Percentiles rank a stretch among this genome's conserved stretches.
phyloP scores from a whole-genome alignment of 768 basidiomycete genomes.

The Amanita thiersii region DNA sequence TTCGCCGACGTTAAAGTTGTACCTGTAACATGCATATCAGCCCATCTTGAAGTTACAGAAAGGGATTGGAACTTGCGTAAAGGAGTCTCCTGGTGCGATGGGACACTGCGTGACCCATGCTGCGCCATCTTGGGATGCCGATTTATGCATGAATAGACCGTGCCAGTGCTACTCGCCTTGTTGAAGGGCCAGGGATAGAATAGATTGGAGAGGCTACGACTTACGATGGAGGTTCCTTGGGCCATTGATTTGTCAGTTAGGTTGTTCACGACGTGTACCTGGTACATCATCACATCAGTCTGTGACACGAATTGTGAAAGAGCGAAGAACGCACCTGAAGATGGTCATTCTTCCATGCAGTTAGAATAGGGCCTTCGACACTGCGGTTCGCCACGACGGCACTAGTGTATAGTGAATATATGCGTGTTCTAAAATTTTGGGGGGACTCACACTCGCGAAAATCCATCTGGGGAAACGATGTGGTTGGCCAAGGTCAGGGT shows the following conservation, averaged over 20 bases:
- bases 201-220: constrained; percentile 10
- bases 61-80: constrained; percentile 9
- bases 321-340: background rate
- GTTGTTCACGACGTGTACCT: constrained; percentile 37
- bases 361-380: constrained; percentile 23
- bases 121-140: constrained; percentile 33
- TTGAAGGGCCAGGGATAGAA: background rate
- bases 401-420: background rate
- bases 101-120: constrained; percentile 34
- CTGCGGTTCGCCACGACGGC: constrained; percentile 1
- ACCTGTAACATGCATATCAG: background rate
- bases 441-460: constrained; percentile 12
- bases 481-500: background rate
- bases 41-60: background rate
- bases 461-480: background rate
- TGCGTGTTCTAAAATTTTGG: background rate
- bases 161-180: constrained; percentile 34
- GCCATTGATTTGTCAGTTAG: constrained; percentile 43
- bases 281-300: constrained; percentile 31
- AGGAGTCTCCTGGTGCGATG: constrained; percentile 28
- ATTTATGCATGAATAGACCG: constrained; percentile 28
- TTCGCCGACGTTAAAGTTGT: constrained; percentile 6
- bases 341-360: constrained; percentile 18
- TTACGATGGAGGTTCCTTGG: constrained; percentile 41
- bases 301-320: background rate